Evolutionary conservation across 2,329 filamentous ascomycete species (phyloP), one percentile per base, ranked within the genome.

Genomic region (Pseudocercospora fijiensis): DNA sequence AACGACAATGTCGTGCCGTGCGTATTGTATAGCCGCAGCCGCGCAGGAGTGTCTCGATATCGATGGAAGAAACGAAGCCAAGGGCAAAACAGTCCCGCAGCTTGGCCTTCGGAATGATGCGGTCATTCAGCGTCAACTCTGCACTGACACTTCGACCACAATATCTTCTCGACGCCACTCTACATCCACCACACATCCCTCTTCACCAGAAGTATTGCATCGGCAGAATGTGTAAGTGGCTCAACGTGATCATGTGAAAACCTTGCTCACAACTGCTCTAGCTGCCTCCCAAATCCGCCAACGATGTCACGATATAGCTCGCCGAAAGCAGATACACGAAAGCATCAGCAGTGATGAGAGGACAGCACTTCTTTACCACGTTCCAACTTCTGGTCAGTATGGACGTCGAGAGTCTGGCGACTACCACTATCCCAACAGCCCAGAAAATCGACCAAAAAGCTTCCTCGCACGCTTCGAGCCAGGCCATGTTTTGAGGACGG

Each of bases 281-380:
- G 62, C 62, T 43, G 62, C 62, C 45, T 64, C 62, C 18, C 58
- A 61, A 41, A 60, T 64, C 20, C 62, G 62, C n/a, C 62, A 64
- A n/a, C 56, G 62, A 43, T 64, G 60, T 55, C 60, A 64, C 24
- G 58, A 57, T 13, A 58, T 64, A 24, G 47, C 57, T 4, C 53
- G 62, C 27, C 37, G 62, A 22, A 45, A 60, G 43, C 45, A 58
- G 26, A 58, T 57, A 13, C 30, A 41, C 24, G 57, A 57, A 24
- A n/a, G 52, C 11, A 60, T 64, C 16, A 58, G 58, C 58, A 64
- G 60, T 41, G 62, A 53, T 47, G 62, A 64, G n/a, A 27, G 62
- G 41, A 45, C 55, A 6, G 59, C 51, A n/a, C 53, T 64, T 4
- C 30, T 64, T 1, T 64, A 64, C n/a, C 57, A 61, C 22, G 53